phyloP scores from a whole-genome alignment of 2,329 filamentous ascomycete species.

The Penicillium carneum region DNA sequence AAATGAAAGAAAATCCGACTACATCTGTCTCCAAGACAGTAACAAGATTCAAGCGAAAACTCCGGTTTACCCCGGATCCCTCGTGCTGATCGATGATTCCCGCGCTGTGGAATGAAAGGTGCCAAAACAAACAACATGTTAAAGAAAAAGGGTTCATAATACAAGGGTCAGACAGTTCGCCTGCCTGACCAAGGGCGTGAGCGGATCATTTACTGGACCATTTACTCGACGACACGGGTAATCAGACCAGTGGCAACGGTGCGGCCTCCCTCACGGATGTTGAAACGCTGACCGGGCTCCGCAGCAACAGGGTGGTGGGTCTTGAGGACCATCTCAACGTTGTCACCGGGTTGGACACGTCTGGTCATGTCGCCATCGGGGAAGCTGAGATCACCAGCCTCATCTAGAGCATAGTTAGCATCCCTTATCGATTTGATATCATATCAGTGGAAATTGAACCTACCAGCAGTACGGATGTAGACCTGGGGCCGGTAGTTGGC shows the following conservation, averaged over 20 bases:
- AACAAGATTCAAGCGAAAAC: constrained; percentile 47
- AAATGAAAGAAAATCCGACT: constrained; percentile 35
- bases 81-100: constrained; percentile 43
- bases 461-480: constrained; percentile 84
- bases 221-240: constrained; percentile 69
- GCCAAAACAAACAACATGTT: constrained; percentile 38
- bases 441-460: not conserved
- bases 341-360: constrained; percentile 98
- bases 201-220: constrained; percentile 39
- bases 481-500: constrained; percentile 97
- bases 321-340: constrained; percentile 93
- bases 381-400: constrained; percentile 79
- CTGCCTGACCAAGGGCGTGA: constrained; percentile 20
- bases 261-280: constrained; percentile 94
- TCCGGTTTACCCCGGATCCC: constrained; percentile 44
- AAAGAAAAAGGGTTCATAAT: constrained; percentile 44
- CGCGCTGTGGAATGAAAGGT: constrained; percentile 44
- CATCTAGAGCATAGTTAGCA: constrained; percentile 54
- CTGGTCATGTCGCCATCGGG: constrained; percentile 80
- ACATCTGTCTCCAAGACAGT: constrained; percentile 42
- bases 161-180: constrained; percentile 38
- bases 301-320: constrained; percentile 85
- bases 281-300: constrained; percentile 93
- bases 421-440: constrained; percentile 41
- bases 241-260: constrained; percentile 85